These are phyloP conservation scores for Chlorella sp. DNA, from an alignment of 139 green algal genomes.

Conservation along the genomic window DNA sequence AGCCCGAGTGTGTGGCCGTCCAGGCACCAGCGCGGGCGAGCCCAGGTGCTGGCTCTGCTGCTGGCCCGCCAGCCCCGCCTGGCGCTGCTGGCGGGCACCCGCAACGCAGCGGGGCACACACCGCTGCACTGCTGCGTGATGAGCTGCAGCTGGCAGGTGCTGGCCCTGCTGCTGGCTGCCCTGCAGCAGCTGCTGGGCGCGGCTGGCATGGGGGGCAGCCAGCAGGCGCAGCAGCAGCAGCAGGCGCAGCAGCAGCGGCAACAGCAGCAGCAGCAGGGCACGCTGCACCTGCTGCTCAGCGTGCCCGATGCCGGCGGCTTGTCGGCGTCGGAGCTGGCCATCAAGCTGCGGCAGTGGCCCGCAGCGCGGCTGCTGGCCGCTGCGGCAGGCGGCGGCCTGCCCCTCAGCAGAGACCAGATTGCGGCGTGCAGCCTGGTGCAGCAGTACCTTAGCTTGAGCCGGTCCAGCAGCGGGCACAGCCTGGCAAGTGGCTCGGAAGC, in stretches of 20 bases:
- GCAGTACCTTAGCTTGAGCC: background rate
- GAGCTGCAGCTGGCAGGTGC: background rate
- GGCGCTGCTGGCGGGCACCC: background rate
- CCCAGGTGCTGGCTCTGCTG: conserved; percentile 17
- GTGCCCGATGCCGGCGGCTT: conserved; percentile 8
- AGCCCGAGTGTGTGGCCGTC: background rate
- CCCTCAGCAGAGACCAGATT: conserved; percentile 1
- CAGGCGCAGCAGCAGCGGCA: background rate
- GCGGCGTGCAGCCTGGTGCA: conserved; percentile 2
- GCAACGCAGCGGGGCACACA: conserved; percentile 6
- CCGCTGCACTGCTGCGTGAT: conserved; percentile 16
- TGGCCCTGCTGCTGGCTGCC: conserved; percentile 19
- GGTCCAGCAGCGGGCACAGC: background rate
- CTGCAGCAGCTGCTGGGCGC: background rate
- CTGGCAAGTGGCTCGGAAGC: background rate
- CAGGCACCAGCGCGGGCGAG: background rate
- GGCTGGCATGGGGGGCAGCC: background rate
- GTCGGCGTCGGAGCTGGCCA: conserved; percentile 18
- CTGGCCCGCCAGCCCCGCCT: conserved; percentile 6
- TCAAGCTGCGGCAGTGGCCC: conserved; percentile 23
- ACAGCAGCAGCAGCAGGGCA: background rate
- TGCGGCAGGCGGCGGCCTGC: background rate
- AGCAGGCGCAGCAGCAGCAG: background rate
- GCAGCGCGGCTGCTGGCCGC: conserved; percentile 12
- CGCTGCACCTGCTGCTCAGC: conserved; percentile 16